A percentile compares a stretch with the other conserved stretches of the same genome.
Evolutionary conservation across 495 filamentous ascomycete species (phyloP).

Genomic region (Penicillium paxilli): DNA sequence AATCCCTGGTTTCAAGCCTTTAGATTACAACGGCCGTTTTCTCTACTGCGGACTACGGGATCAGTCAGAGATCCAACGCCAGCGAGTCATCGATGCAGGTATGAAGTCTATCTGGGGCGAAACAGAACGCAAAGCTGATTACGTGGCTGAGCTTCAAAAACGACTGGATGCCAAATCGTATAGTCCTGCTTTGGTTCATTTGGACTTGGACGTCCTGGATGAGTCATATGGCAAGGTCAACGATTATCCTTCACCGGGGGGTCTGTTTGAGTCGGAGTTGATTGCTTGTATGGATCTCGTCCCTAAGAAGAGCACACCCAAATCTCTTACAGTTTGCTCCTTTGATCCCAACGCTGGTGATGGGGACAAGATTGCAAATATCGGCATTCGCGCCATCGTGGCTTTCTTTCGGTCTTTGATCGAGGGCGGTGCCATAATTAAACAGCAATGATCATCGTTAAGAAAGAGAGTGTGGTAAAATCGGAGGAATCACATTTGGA

Average conservation of each 20-base stretch:
- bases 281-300: constrained; percentile 21
- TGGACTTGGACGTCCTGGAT: constrained; percentile 26
- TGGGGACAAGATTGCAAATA: constrained; percentile 23
- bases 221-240: constrained; percentile 25
- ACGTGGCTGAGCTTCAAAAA: constrained; percentile 6
- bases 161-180: constrained; percentile 6
- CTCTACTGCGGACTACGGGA: constrained; percentile 26
- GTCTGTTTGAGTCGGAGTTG: constrained; percentile 20
- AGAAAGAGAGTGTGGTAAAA: no score
- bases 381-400: constrained; percentile 16
- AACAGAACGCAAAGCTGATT: constrained; percentile 16
- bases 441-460: no score
- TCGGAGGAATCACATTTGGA: no score
- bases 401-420: neutral
- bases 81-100: constrained; percentile 22
- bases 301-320: constrained; percentile 5
- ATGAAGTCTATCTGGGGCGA: constrained; percentile 22
- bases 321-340: constrained; percentile 21
- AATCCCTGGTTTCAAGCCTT: constrained; percentile 19
- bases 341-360: constrained; percentile 29
- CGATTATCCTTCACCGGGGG: constrained; percentile 26
- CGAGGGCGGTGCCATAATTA: neutral
- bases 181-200: constrained; percentile 21
- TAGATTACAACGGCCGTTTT: constrained; percentile 16
- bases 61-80: constrained; percentile 13